A percentile compares a stretch with the other conserved stretches of the same genome.
These are phyloP conservation scores for Sistotremastrum suecicum DNA, from an alignment of 768 basidiomycete genomes.

Conservation along the genomic window DNA sequence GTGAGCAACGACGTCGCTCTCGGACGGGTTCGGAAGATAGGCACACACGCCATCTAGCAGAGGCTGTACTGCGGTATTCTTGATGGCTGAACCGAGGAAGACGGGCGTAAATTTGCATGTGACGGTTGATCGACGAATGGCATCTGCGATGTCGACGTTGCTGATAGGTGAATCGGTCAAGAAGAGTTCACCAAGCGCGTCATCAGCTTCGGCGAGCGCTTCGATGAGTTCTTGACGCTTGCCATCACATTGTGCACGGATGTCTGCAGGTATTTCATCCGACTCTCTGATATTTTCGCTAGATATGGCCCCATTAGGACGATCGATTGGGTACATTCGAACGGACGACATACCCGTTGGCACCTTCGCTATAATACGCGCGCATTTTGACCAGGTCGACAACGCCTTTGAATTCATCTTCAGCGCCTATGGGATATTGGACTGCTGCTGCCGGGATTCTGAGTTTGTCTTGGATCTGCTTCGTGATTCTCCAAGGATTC, in stretches of 20 bases:
- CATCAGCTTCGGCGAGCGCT: slow-evolving; percentile 91
- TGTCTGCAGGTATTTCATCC: slow-evolving; percentile 73
- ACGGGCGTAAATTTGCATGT: slow-evolving; percentile 89
- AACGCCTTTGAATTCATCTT: slow-evolving; percentile 78
- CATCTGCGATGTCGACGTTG: slow-evolving; percentile 58
- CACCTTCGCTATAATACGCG: slow-evolving; percentile 85
- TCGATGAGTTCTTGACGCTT: slow-evolving; percentile 91
- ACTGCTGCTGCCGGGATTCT: slow-evolving; percentile 89
- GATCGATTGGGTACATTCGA: neutral
- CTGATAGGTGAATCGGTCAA: slow-evolving; percentile 71
- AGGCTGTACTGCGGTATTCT: slow-evolving; percentile 92
- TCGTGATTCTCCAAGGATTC: slow-evolving; percentile 90
- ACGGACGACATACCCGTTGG: slow-evolving; percentile 63
- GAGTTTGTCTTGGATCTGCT: slow-evolving; percentile 84
- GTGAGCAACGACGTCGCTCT: slow-evolving; percentile 65
- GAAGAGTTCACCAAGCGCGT: slow-evolving; percentile 84
- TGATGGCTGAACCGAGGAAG: slow-evolving; percentile 92
- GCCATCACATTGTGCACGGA: slow-evolving; percentile 58
- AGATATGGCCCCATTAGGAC: neutral
- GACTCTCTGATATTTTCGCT: slow-evolving; percentile 69
- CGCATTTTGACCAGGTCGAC: slow-evolving; percentile 94
- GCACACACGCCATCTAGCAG: slow-evolving; percentile 88
- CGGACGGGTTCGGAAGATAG: slow-evolving; percentile 85
- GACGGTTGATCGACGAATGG: slow-evolving; percentile 83
- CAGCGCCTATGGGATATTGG: slow-evolving; percentile 87